Percentiles rank a stretch among this genome's conserved stretches.
Evolutionary conservation across 2,329 filamentous ascomycete species (phyloP).

Genomic region (Mycogone perniciosa): DNA sequence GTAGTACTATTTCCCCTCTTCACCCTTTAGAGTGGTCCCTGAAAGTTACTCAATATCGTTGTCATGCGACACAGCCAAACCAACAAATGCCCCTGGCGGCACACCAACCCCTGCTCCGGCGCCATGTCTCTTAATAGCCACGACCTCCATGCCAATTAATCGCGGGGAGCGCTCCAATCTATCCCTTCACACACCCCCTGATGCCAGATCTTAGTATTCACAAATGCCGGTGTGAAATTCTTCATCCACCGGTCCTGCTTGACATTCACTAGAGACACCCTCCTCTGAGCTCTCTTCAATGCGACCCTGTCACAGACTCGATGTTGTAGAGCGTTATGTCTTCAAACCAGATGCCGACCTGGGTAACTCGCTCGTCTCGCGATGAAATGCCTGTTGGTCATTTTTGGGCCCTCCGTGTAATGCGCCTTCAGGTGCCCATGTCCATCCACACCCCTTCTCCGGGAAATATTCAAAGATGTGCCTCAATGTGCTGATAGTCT

Average conservation of each 20-base stretch:
- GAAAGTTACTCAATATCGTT: background rate
- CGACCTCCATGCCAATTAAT: slow-evolving; percentile 3
- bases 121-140: slow-evolving; percentile 10
- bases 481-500: background rate
- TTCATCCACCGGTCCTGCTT: no score
- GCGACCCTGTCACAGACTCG: background rate
- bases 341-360: background rate
- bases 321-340: background rate
- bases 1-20: no score
- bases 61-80: background rate
- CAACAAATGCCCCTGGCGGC: slow-evolving; percentile 4
- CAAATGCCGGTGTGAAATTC: no score
- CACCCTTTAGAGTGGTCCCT: no score
- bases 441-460: background rate
- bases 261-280: background rate
- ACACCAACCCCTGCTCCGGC: slow-evolving; percentile 8
- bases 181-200: slow-evolving; percentile 2
- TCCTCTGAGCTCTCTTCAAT: background rate
- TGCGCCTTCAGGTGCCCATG: background rate
- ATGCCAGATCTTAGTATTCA: background rate
- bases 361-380: background rate
- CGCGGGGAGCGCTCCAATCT: slow-evolving; percentile 1
- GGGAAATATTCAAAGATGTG: background rate
- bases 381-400: background rate
- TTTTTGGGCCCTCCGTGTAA: background rate